phyloP scores from a whole-genome alignment of 768 basidiomycete genomes.

The Lactarius trivialis region DNA sequence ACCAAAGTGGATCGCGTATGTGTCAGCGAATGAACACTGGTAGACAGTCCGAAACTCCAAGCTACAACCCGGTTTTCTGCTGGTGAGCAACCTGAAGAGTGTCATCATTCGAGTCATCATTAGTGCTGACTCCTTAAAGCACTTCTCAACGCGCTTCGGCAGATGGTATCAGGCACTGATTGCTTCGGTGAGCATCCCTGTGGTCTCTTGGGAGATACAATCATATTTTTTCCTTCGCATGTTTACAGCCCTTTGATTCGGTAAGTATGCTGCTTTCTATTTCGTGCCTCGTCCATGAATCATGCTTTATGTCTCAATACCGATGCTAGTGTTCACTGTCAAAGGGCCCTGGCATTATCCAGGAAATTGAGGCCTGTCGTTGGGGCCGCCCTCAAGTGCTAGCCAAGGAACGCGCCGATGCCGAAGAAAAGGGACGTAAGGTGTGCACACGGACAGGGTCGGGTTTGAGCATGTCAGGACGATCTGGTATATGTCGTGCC shows the following conservation, averaged over 20 bases:
- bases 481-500: slow-evolving; percentile 44
- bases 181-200: slow-evolving; percentile 36
- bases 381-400: slow-evolving; percentile 29
- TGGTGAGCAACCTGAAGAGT: slow-evolving; percentile 2
- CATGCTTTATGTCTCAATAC: not conserved
- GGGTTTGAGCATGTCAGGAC: slow-evolving; percentile 85
- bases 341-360: slow-evolving; percentile 30
- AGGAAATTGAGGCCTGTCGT: slow-evolving; percentile 11
- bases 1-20: too few species aligned
- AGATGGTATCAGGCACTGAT: slow-evolving; percentile 33
- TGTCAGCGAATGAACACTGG: too few species aligned
- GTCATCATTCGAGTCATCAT: not conserved
- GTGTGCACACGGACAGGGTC: slow-evolving; percentile 65
- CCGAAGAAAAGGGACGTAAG: too few species aligned
- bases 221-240: not conserved
- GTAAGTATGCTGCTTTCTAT: slow-evolving; percentile 19
- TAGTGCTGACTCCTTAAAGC: not conserved
- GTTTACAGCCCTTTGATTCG: slow-evolving; percentile 24
- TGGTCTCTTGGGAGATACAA: not conserved
- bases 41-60: too few species aligned
- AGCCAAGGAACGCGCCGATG: too few species aligned
- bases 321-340: slow-evolving; percentile 39
- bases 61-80: not conserved
- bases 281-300: too few species aligned
- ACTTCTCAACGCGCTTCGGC: not conserved